Evolutionary conservation across 192 early-diverging fungal genomes (phyloP), one percentile per base, ranked within the genome.

Genomic region (Geranomyces variabilis): DNA sequence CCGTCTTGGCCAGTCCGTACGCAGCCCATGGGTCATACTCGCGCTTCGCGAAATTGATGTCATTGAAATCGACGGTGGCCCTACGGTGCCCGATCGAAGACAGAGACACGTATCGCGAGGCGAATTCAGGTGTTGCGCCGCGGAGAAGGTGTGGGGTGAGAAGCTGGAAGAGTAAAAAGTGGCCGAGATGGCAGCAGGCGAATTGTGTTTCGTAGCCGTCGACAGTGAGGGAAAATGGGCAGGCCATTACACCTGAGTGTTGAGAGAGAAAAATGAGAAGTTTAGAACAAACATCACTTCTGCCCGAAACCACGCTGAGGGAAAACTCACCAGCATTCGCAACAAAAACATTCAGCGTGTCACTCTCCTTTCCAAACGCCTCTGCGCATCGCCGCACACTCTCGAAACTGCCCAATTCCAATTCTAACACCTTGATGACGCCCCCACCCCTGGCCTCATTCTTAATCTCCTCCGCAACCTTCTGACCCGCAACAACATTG

Each of bases 121-220:
- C 74, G 14, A 63, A 28, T 13, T 47, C 21, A 51, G 55, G 24
- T 28, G 47, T 30, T 17, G 76, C 26, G 55, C 58, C 15, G 1
- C 72, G 73, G 17, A 69, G 26, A 10, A 81, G 73, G 4, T 75
- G 56, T n/a, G 45, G 44, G 12, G 68, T 72, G 26, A 81, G 67
- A 21, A 66, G 58, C 34, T 57, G 14, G 24, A 57, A 57, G 10
- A 57, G 56, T 24, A 57, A 28, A 24, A 81, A 81, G 73, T 78
- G 79, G 24, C 80, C 88, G 1, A 89, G 62, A 69, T 89, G 64
- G 64, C 85, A 87, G 26, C 74, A 71, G 5, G 77, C 84, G 36
- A 89, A 79, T 63, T 88, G 87, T 22, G 74, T 73, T 68, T 88
- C 86, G 43, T 76, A 73, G 24, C 86, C 86, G 30, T 89, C 83